A percentile compares a stretch with the other conserved stretches of the same genome.
phyloP scores from a whole-genome alignment of 805 yeast genomes.

The Ogataea ganodermae region DNA sequence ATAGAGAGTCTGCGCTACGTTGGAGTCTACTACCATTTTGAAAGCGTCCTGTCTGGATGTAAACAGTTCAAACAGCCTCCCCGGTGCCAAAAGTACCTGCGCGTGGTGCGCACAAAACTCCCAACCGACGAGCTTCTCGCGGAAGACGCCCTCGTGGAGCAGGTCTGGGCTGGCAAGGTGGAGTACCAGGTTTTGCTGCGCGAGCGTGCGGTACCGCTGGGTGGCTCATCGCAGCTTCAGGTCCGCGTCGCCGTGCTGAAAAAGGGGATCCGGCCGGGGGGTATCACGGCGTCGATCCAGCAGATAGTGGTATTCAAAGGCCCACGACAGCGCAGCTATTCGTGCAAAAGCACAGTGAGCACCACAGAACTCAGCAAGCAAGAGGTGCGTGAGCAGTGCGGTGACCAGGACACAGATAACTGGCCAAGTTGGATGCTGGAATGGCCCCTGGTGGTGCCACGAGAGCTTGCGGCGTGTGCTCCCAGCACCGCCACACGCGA shows the following conservation, averaged over 20 bases:
- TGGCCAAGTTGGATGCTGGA: conserved; percentile 42
- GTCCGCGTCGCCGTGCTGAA: conserved; percentile 47
- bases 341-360: conserved; percentile 33
- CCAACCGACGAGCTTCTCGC: conserved; percentile 40
- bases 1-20: conserved; percentile 51
- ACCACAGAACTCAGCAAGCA: conserved; percentile 41
- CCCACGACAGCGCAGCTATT: conserved; percentile 22
- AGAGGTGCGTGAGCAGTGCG: conserved; percentile 34
- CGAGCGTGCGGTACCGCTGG: conserved; percentile 48
- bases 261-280: conserved; percentile 45
- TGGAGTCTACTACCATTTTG: conserved; percentile 44
- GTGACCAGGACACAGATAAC: conserved; percentile 32
- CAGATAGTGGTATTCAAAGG: conserved; percentile 33
- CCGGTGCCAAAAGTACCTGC: conserved; percentile 37
- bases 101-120: conserved; percentile 47
- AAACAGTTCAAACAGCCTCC: conserved; percentile 22
- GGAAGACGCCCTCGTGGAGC: conserved; percentile 48
- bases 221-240: conserved; percentile 44
- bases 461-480: conserved; percentile 40
- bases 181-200: conserved; percentile 50
- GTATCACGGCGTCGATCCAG: conserved; percentile 36
- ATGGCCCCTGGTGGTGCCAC: conserved; percentile 44
- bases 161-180: conserved; percentile 54
- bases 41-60: conserved; percentile 25
- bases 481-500: conserved; percentile 45